A percentile compares a stretch with the other conserved stretches of the same genome.
phyloP scores from a whole-genome alignment of 495 filamentous ascomycete genomes.

The Penicillium silybi region DNA sequence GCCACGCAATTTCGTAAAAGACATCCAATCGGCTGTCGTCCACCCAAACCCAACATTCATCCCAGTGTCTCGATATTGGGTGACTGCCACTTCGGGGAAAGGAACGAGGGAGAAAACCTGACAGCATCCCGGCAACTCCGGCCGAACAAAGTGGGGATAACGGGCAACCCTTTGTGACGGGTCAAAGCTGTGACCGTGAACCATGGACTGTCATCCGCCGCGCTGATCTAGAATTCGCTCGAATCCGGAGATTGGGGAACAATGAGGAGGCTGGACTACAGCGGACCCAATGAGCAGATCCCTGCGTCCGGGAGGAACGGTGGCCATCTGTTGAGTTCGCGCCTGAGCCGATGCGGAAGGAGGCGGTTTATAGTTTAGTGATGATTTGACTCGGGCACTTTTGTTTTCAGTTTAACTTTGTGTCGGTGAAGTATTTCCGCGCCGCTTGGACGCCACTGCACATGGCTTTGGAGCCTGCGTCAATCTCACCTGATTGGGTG shows the following conservation, averaged over 20 bases:
- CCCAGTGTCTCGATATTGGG: not conserved
- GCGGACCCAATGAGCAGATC: not conserved
- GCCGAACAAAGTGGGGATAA: not conserved
- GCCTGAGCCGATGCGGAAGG: not conserved
- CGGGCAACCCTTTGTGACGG: not conserved
- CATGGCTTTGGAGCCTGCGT: not conserved
- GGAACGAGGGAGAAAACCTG: not conserved
- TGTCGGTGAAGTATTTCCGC: not conserved
- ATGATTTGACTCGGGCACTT: not conserved
- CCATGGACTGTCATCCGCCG: not conserved
- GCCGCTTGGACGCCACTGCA: not conserved
- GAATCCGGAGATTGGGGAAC: not conserved
- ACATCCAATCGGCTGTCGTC: constrained; percentile 3
- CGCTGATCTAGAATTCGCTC: not conserved
- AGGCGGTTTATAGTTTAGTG: not conserved
- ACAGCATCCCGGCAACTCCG: not conserved
- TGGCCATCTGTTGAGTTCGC: not conserved
- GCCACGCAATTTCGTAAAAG: not conserved
- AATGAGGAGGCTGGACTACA: not conserved
- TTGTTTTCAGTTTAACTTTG: not conserved
- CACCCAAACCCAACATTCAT: not conserved
- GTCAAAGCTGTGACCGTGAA: not conserved
- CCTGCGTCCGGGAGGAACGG: not conserved
- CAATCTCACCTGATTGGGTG: not conserved
- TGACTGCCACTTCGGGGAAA: not conserved